These are phyloP conservation scores for Barnettozyma wickerhamii DNA, from an alignment of 805 yeast species.

Conservation along the genomic window DNA sequence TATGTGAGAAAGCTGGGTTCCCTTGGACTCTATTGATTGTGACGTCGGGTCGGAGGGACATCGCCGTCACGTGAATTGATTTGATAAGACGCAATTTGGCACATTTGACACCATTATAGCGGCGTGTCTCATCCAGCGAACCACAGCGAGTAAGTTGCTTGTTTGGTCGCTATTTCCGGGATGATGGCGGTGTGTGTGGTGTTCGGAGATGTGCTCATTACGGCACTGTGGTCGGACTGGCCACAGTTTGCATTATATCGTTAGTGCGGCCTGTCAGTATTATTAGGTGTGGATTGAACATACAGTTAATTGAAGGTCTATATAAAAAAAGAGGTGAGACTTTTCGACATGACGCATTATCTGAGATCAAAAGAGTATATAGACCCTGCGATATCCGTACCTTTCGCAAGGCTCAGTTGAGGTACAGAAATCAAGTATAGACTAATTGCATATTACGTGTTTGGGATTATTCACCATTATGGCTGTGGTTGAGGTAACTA, in stretches of 20 bases:
- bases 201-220: not conserved
- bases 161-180: not conserved
- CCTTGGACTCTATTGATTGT: not conserved
- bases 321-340: too few species aligned
- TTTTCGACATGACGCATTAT: too few species aligned
- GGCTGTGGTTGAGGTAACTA: conserved; percentile 2
- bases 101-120: not conserved
- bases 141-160: not conserved
- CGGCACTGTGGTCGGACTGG: not conserved
- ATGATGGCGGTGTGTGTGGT: too few species aligned
- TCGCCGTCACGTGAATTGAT: not conserved
- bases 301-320: too few species aligned
- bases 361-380: too few species aligned
- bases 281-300: too few species aligned
- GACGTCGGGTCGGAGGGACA: not conserved
- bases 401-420: too few species aligned
- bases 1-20: not conserved
- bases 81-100: not conserved
- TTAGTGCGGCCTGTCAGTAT: too few species aligned
- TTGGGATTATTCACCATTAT: not conserved
- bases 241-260: too few species aligned
- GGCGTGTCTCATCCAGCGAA: too few species aligned
- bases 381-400: too few species aligned
- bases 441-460: not conserved
- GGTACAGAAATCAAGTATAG: too few species aligned